Percentiles rank a stretch among this genome's conserved stretches.
Conservation (phyloP, 2,329 filamentous ascomycete species). For the Colletotrichum sp. region DNA sequence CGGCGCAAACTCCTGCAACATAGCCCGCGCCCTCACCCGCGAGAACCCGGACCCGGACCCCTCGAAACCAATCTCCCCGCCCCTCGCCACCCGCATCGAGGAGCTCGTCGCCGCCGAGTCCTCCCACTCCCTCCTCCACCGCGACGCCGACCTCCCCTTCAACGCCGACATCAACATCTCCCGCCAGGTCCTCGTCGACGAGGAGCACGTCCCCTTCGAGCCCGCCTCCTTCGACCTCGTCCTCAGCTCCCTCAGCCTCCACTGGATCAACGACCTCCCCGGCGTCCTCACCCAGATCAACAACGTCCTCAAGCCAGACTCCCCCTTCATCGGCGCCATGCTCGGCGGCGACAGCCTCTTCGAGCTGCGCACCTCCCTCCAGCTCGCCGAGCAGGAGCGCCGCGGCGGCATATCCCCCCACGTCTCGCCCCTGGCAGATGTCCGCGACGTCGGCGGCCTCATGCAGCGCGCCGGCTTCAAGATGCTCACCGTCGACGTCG, state of each 20-base stretch:
- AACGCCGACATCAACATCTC: constrained; percentile 75
- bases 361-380: constrained; percentile 90
- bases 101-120: constrained; percentile 84
- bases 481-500: constrained; percentile 94
- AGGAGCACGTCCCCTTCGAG: constrained; percentile 80
- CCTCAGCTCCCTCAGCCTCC: constrained; percentile 85
- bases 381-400: constrained; percentile 89
- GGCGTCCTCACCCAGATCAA: constrained; percentile 86
- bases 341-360: constrained; percentile 93
- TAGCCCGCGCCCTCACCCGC: constrained; percentile 80
- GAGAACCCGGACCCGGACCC: constrained; percentile 69
- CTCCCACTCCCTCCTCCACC: constrained; percentile 77
- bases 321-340: constrained; percentile 94
- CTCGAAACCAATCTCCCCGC: constrained; percentile 60
- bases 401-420: constrained; percentile 91
- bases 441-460: constrained; percentile 87
- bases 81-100: constrained; percentile 73
- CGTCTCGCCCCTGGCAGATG: constrained; percentile 89
- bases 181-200: constrained; percentile 75
- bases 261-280: constrained; percentile 98
- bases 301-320: constrained; percentile 84
- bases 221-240: constrained; percentile 86
- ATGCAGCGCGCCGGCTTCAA: constrained; percentile 90
- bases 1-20: constrained; percentile 94
- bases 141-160: constrained; percentile 77